Percentiles rank a stretch among this genome's conserved stretches.
phyloP scores from a whole-genome alignment of 306 rosid genomes.

The Dryas drummondii region DNA sequence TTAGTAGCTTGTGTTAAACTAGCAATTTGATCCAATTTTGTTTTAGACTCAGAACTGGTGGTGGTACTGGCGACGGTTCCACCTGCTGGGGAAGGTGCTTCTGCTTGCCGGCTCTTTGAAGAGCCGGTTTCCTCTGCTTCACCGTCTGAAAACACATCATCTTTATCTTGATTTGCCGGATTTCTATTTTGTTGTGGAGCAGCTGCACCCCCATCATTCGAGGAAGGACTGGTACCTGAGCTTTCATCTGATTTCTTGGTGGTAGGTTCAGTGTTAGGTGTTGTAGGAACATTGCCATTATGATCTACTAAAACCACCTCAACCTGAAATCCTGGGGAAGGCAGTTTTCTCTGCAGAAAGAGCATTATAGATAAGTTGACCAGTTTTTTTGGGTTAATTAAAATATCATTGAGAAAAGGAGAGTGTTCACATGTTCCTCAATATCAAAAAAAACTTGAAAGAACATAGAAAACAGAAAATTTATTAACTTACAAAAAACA shows the following conservation, averaged over 20 bases:
- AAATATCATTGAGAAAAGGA: not conserved
- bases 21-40: slow-evolving; percentile 46
- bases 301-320: slow-evolving; percentile 83
- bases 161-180: slow-evolving; percentile 50
- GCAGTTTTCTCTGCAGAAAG: slow-evolving; percentile 76
- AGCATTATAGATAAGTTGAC: slow-evolving; percentile 13
- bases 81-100: slow-evolving; percentile 41
- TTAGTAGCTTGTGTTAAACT: slow-evolving; percentile 59
- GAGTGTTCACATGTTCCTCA: not conserved
- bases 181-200: slow-evolving; percentile 39
- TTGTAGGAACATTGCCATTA: slow-evolving; percentile 33
- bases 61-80: slow-evolving; percentile 35
- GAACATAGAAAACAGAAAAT: not conserved
- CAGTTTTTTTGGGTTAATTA: not conserved
- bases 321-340: slow-evolving; percentile 95
- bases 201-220: slow-evolving; percentile 38
- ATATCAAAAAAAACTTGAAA: not conserved
- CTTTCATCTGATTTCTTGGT: slow-evolving; percentile 61
- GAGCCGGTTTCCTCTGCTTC: slow-evolving; percentile 70
- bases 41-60: slow-evolving; percentile 42
- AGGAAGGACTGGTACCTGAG: slow-evolving; percentile 47
- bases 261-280: slow-evolving; percentile 45
- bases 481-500: not conserved
- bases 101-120: slow-evolving; percentile 61
- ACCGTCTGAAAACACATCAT: slow-evolving; percentile 87